A percentile compares a stretch with the other conserved stretches of the same genome.
Conservation (phyloP, 1,284 basidiomycete species). For the Marasmius tenuissimus region DNA sequence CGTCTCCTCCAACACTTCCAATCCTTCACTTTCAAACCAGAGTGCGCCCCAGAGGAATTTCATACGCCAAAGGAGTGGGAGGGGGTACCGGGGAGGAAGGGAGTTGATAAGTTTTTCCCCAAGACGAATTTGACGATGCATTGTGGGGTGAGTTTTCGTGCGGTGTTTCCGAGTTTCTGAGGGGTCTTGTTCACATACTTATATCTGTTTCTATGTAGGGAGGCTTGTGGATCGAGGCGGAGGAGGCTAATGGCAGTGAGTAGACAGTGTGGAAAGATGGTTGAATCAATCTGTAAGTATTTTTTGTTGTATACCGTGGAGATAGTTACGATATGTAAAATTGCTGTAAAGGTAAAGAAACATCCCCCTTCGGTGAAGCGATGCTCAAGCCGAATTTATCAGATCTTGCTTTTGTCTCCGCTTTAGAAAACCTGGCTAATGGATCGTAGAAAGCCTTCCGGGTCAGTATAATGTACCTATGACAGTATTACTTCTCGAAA, state of each 20-base stretch:
- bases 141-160: conserved; percentile 37
- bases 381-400: no score
- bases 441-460: no score
- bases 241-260: neutral
- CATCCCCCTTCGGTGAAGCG: no score
- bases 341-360: no score
- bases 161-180: neutral
- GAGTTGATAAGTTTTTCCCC: conserved; percentile 49
- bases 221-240: conserved; percentile 15
- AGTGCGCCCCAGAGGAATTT: conserved; percentile 42
- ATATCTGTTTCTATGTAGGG: conserved; percentile 1
- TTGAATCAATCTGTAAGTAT: no score
- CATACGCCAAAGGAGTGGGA: conserved; percentile 48
- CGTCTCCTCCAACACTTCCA: conserved; percentile 61
- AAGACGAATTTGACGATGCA: conserved; percentile 58
- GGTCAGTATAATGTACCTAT: no score
- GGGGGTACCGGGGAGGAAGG: conserved; percentile 38
- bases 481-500: no score
- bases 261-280: no score
- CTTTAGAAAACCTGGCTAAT: no score
- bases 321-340: no score
- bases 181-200: neutral
- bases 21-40: conserved; percentile 43
- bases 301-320: no score
- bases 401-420: no score